Percentiles rank a stretch among this genome's conserved stretches.
phyloP scores from a whole-genome alignment of 305 asterid genomes.

The Solanum hybrid region DNA sequence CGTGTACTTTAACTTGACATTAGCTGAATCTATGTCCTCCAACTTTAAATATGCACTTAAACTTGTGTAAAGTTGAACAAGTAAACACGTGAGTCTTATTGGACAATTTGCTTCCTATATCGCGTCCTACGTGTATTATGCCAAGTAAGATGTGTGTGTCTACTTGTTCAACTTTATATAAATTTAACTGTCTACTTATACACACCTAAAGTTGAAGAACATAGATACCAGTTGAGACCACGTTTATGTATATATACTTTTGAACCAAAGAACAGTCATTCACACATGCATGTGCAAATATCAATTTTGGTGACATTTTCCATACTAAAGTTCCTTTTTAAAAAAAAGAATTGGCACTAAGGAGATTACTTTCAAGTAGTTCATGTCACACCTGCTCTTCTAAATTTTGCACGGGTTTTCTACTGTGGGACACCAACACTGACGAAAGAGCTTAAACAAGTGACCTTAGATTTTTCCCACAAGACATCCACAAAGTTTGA shows the following conservation, averaged over 20 bases:
- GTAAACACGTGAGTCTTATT: too few species aligned
- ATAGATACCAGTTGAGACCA: too few species aligned
- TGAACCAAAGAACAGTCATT: too few species aligned
- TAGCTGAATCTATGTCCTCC: too few species aligned
- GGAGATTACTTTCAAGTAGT: not conserved
- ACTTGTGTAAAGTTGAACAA: too few species aligned
- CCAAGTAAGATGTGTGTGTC: accelerated
- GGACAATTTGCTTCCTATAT: too few species aligned
- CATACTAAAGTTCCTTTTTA: not conserved
- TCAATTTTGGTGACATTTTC: not conserved
- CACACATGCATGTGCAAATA: not conserved
- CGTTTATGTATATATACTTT: too few species aligned
- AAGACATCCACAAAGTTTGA: constrained; percentile 86
- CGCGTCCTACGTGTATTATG: not conserved
- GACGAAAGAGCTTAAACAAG: constrained; percentile 60
- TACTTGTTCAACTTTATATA: too few species aligned
- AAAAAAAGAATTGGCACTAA: not conserved
- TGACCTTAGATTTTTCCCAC: constrained; percentile 69
- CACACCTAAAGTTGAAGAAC: too few species aligned
- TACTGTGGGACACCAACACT: constrained; percentile 86
- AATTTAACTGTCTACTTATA: too few species aligned
- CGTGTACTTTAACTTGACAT: not conserved
- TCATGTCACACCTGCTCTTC: too few species aligned
- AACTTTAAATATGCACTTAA: too few species aligned
- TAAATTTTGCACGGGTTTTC: constrained; percentile 58